Evolutionary conservation across 176 grass and related monocot species (phyloP).

Genomic region (Avena sativa): DNA sequence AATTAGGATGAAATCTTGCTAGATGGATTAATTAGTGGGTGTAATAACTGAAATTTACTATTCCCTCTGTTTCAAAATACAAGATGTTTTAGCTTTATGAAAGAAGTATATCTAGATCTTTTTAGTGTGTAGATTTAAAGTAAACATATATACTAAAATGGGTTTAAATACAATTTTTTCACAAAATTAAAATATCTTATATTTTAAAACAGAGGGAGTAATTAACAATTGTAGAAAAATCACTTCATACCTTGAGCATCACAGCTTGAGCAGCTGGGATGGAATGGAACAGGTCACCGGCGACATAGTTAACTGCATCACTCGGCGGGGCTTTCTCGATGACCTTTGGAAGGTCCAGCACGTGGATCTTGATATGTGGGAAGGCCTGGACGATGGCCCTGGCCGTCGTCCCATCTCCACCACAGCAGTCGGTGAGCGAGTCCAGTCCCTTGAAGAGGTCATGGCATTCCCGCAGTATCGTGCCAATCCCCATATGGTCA

Average conservation of each 20-base stretch:
- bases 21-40: too few relatives aligned
- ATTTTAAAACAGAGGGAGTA: too few relatives aligned
- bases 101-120: too few relatives aligned
- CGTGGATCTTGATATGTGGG: background rate
- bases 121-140: too few relatives aligned
- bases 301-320: background rate
- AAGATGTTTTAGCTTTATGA: too few relatives aligned
- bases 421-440: background rate
- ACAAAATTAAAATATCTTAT: too few relatives aligned
- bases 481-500: background rate
- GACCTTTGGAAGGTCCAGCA: conserved; percentile 8
- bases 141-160: too few relatives aligned
- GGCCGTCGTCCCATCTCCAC: background rate
- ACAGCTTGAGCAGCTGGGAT: background rate
- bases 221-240: background rate
- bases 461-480: background rate
- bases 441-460: background rate
- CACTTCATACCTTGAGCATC: background rate
- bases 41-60: too few relatives aligned
- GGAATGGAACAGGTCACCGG: conserved; percentile 5
- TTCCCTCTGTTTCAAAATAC: too few relatives aligned
- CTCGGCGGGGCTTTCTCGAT: background rate
- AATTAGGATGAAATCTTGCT: too few relatives aligned
- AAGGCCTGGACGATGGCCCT: conserved; percentile 3
- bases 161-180: too few relatives aligned